Percentiles rank a stretch among this genome's conserved stretches.
Evolutionary conservation across 768 basidiomycete species (phyloP).

Genomic region (Chalciporus piperatus): DNA sequence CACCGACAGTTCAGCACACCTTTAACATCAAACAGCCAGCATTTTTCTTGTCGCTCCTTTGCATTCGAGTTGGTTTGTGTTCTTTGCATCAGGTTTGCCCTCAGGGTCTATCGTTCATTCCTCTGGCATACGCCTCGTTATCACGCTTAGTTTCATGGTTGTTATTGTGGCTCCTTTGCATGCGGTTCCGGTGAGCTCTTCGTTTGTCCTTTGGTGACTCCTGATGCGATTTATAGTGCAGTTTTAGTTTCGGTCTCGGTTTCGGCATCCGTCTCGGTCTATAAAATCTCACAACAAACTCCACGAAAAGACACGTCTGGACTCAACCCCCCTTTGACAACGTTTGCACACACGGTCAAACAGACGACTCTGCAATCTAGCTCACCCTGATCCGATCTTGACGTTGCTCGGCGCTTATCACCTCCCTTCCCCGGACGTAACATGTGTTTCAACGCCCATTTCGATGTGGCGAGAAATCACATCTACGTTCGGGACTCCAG

Average conservation of each 20-base stretch:
- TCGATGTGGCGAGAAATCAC: neutral
- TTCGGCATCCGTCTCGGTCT: conserved; percentile 7
- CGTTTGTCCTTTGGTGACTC: neutral
- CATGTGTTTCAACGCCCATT: neutral
- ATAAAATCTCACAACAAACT: conserved; percentile 9
- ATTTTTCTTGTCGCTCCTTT: neutral
- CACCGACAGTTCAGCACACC: neutral
- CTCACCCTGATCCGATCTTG: conserved; percentile 9
- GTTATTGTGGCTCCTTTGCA: neutral
- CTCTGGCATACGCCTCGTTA: neutral
- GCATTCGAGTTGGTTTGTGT: neutral
- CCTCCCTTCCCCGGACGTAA: conserved; percentile 2
- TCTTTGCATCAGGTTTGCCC: neutral
- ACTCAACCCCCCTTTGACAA: conserved; percentile 12
- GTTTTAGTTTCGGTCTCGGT: neutral
- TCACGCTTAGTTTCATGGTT: neutral
- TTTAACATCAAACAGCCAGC: neutral
- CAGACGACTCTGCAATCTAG: conserved; percentile 8
- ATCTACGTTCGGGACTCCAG: neutral
- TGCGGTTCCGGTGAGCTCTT: neutral
- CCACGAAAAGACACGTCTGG: conserved; percentile 5
- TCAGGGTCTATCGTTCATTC: neutral
- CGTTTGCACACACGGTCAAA: conserved; percentile 9
- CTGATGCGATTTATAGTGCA: neutral
- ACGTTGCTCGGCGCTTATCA: neutral